Percentiles rank a stretch among this genome's conserved stretches.
phyloP scores from a whole-genome alignment of 1,284 basidiomycete genomes.

The Ustilago xerochloae region DNA sequence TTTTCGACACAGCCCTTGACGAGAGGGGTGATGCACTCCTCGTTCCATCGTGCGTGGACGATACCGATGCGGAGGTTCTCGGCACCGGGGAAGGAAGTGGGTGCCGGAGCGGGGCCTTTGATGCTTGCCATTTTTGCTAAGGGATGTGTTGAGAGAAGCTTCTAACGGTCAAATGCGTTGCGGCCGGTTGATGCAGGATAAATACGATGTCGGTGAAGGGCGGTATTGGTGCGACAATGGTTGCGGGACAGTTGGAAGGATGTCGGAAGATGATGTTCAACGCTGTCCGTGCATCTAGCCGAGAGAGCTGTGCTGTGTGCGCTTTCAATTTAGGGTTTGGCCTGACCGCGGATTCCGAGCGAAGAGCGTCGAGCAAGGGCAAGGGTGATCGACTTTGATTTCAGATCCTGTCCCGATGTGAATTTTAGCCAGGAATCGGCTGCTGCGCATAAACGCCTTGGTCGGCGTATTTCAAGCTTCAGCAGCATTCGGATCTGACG shows the following conservation, averaged over 20 bases:
- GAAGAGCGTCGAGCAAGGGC: neutral
- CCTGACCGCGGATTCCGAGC: slow-evolving; percentile 20
- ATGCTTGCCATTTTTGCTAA: slow-evolving; percentile 45
- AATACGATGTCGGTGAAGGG: neutral
- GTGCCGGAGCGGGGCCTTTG: slow-evolving; percentile 64
- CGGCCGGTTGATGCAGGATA: neutral
- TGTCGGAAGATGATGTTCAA: neutral
- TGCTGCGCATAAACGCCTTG: neutral
- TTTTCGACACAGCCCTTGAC: slow-evolving; percentile 80
- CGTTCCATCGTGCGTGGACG: slow-evolving; percentile 78
- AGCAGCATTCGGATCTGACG: slow-evolving; percentile 5
- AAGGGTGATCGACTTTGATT: slow-evolving; percentile 2
- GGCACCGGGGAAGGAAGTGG: slow-evolving; percentile 61
- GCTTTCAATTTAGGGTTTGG: slow-evolving; percentile 3
- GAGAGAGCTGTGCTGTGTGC: neutral
- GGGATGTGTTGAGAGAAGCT: neutral
- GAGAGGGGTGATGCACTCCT: slow-evolving; percentile 83
- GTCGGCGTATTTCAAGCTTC: neutral
- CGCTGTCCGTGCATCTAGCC: slow-evolving; percentile 12
- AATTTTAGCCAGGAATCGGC: neutral
- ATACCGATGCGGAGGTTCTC: slow-evolving; percentile 63
- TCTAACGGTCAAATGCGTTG: neutral
- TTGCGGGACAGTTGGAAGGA: neutral
- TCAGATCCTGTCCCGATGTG: slow-evolving; percentile 5
- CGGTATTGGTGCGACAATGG: neutral